A percentile compares a stretch with the other conserved stretches of the same genome.
phyloP scores from a whole-genome alignment of 805 yeast genomes.

The Starmerella floricola region DNA sequence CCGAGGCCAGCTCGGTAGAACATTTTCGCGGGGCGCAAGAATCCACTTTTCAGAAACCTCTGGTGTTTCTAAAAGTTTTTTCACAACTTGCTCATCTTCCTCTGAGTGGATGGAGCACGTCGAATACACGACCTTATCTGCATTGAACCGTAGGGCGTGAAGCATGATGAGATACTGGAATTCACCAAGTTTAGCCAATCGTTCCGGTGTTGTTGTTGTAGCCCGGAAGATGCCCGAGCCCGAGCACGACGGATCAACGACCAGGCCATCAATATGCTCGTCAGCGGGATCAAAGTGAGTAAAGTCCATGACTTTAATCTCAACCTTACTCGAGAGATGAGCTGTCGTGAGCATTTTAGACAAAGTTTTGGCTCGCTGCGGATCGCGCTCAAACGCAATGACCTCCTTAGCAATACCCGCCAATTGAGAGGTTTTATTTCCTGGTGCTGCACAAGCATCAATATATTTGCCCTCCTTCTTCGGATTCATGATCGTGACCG shows the following conservation, averaged over 20 bases:
- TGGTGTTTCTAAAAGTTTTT: constrained; percentile 56
- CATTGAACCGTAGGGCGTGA: constrained; percentile 70
- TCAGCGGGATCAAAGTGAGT: constrained; percentile 47
- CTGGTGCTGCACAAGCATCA: constrained; percentile 97
- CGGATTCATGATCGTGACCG: constrained; percentile 70
- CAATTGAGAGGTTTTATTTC: constrained; percentile 89
- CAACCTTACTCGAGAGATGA: constrained; percentile 41
- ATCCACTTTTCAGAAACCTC: constrained; percentile 58
- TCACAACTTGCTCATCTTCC: constrained; percentile 88
- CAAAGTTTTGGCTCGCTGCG: constrained; percentile 54
- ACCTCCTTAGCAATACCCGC: constrained; percentile 48
- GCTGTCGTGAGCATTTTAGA: constrained; percentile 72
- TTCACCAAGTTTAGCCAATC: constrained; percentile 63
- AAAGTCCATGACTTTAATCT: constrained; percentile 44
- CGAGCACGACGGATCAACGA: constrained; percentile 95
- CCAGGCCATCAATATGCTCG: constrained; percentile 60
- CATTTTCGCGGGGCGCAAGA: constrained; percentile 46
- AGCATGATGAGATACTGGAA: constrained; percentile 81
- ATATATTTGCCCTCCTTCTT: constrained; percentile 38
- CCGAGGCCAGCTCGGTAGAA: constrained; percentile 74
- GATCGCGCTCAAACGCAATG: constrained; percentile 77
- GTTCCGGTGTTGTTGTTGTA: constrained; percentile 29
- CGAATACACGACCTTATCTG: constrained; percentile 71
- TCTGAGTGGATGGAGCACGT: constrained; percentile 91
- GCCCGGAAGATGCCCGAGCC: constrained; percentile 83